Base-by-base conservation (phyloP, 345 rosid genomes). In the Eucalyptus sideroxylon region DNA sequence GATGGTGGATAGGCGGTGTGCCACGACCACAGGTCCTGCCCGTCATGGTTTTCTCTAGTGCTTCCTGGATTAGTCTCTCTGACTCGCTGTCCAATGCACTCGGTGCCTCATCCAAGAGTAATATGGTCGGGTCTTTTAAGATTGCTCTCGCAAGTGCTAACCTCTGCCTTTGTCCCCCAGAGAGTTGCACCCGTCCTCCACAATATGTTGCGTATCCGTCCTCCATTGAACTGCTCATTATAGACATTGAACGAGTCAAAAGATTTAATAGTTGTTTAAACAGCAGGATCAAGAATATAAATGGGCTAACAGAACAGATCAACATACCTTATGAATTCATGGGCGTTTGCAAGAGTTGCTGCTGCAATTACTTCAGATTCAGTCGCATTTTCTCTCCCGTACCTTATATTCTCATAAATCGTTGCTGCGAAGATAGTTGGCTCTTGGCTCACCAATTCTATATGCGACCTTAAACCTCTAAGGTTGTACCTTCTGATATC, bases 151-250 rank as follows among this genome's bases (percentile, higher is more conserved):
- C 94, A 9, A 93, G 90, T 11, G 93, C 92, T 51, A 91, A 85
- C 65, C 94, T 90, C 81, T 93, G 94, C 89, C 90, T 94, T 87
- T 93, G 95, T 27, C 92, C 95, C 4, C 92, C 93, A n/a, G 93
- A 91, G n/a, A 94, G 88, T 50, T 93, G 93, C 62, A 77, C 89
- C 8, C 92, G 89, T 60, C 88, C 47, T 47, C 92, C 93, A 16
- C 90, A 88, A 69, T 62, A 55, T 16, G 92, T 91, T 16, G 87
- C 89, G 45, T 91, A 88, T 40, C 91, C 90, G 12, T 91, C 88
- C 34, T 60, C 87, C 91, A 87, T 89, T 6, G 89, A 50, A 47
- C 89, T 86, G 89, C 47, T 82, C 37, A n/a, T 47, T 37, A 44
- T 10, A 86, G 87, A 86, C 23, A 30, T 86, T n/a, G 37, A 50